phyloP scores from a whole-genome alignment of 176 grass and related monocot genomes.

The Guadua angustifolia region DNA sequence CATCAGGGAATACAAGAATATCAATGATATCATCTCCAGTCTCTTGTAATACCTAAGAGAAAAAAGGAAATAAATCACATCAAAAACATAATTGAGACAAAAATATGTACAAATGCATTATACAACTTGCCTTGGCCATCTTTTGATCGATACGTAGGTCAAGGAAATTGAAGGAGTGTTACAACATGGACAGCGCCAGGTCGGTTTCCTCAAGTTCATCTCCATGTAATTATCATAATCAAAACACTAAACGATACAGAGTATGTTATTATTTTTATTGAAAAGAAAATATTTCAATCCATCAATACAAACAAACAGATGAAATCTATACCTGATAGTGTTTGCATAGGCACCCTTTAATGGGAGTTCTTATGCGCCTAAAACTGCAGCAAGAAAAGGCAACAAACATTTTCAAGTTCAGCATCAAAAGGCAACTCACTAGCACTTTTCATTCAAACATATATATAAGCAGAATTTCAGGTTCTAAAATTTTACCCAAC shows the following conservation, averaged over 20 bases:
- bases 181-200: conserved; percentile 89
- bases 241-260: conserved; percentile 69
- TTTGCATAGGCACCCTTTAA: conserved; percentile 88
- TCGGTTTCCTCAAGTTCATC: conserved; percentile 86
- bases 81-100: conserved; percentile 34
- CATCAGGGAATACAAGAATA: conserved; percentile 71
- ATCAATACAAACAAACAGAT: conserved; percentile 43
- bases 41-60: conserved; percentile 74
- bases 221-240: conserved; percentile 96
- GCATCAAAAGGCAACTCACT: not conserved
- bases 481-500: conserved; percentile 1
- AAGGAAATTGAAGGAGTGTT: conserved; percentile 63
- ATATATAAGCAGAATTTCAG: conserved; percentile 10
- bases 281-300: not conserved
- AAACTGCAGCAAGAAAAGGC: conserved; percentile 62
- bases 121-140: conserved; percentile 78
- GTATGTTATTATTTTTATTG: conserved; percentile 30
- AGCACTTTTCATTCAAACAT: conserved; percentile 39
- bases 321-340: conserved; percentile 77
- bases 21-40: conserved; percentile 56
- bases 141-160: conserved; percentile 81
- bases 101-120: not conserved
- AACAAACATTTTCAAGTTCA: conserved; percentile 25
- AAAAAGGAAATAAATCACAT: conserved; percentile 35
- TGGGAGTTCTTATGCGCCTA: conserved; percentile 72